Conservation (phyloP, 2,329 filamentous ascomycete species). For the Cytospora piceicola region DNA sequence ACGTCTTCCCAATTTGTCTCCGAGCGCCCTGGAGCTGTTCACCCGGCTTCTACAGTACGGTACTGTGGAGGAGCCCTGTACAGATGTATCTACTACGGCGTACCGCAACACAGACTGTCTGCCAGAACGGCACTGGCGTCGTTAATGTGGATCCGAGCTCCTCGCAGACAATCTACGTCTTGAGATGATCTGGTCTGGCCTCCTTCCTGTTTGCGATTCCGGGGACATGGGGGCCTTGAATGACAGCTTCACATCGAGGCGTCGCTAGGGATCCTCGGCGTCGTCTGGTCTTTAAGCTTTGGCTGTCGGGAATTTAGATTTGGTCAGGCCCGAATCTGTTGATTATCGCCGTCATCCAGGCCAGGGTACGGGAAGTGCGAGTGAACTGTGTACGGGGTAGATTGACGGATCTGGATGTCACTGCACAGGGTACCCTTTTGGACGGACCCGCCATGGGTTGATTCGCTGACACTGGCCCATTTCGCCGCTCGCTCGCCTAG, state of each 20-base stretch:
- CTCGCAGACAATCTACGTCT: slow-evolving; percentile 20
- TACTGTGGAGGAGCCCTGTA: slow-evolving; percentile 11
- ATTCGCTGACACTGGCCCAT: slow-evolving; percentile 22
- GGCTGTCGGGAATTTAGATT: slow-evolving; percentile 3
- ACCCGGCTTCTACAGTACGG: not conserved
- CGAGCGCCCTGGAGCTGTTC: no score
- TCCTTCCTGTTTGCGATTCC: slow-evolving; percentile 10
- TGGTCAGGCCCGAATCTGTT: slow-evolving; percentile 4
- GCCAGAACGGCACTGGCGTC: slow-evolving; percentile 8
- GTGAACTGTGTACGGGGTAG: slow-evolving; percentile 4
- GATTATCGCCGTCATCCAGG: not conserved
- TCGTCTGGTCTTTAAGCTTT: slow-evolving; percentile 14
- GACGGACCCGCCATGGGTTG: slow-evolving; percentile 7
- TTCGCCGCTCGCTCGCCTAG: slow-evolving; percentile 22
- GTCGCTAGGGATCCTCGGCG: not conserved
- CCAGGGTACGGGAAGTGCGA: not conserved
- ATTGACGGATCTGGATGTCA: slow-evolving; percentile 7
- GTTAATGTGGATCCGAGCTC: slow-evolving; percentile 23
- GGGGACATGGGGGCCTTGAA: slow-evolving; percentile 1
- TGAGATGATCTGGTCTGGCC: slow-evolving; percentile 17
- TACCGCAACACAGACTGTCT: slow-evolving; percentile 12
- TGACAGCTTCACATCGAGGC: slow-evolving; percentile 5
- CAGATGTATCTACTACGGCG: slow-evolving; percentile 9
- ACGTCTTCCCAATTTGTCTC: no score
- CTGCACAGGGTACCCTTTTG: not conserved